phyloP scores from a whole-genome alignment of 73 alveolate species.

The Loxodes magnus region DNA sequence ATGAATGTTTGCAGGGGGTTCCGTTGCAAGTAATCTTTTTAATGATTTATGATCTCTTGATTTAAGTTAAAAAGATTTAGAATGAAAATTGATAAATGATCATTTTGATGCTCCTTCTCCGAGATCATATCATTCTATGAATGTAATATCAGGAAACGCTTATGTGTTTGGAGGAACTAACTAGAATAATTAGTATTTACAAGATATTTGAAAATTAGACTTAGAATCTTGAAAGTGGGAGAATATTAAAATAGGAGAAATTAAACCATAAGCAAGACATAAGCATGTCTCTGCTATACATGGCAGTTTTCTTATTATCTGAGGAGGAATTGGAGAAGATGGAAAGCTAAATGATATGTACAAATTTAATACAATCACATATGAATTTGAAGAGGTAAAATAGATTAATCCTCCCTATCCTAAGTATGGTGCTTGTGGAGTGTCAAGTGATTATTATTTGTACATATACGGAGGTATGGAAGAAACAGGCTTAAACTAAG shows the following conservation, averaged over 20 bases:
- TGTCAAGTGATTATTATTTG: not conserved
- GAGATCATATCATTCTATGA: no score
- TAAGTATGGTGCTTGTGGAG: not conserved
- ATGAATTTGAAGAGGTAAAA: not conserved
- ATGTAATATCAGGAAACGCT: no score
- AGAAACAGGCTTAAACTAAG: not conserved
- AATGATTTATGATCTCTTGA: no score
- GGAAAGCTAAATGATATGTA: constrained; percentile 1
- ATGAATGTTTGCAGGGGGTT: no score
- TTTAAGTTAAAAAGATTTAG: no score
- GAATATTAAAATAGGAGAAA: not conserved
- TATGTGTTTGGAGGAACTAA: no score
- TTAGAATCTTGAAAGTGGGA: not conserved
- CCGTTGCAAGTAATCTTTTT: no score
- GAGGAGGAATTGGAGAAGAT: not conserved
- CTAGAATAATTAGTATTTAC: no score
- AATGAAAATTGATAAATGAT: no score
- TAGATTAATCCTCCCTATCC: not conserved
- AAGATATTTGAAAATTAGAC: not conserved
- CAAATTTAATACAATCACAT: not conserved
- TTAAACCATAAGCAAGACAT: not conserved
- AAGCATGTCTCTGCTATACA: not conserved
- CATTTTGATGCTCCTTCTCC: no score
- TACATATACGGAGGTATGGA: not conserved
- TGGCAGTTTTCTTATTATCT: not conserved